Conservation (phyloP, 1,284 basidiomycete species). For the Puccinia coronata region DNA sequence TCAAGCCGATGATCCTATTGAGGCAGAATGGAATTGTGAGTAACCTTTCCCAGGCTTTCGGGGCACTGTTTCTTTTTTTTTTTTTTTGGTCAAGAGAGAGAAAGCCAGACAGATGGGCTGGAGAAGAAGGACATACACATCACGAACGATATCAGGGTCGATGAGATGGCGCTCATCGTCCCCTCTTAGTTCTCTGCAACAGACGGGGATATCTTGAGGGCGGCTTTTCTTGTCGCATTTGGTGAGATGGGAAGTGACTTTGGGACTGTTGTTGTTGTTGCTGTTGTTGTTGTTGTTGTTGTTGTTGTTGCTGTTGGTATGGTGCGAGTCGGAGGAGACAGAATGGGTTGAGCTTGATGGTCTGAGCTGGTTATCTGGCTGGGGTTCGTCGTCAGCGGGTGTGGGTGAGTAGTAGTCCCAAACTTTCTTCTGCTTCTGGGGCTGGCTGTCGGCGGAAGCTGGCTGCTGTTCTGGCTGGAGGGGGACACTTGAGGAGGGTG, state of each 20-base stretch:
- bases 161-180: conserved; percentile 71
- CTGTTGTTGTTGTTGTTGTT: conserved; percentile 1
- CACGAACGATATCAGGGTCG: conserved; percentile 80
- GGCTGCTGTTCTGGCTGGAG: background rate
- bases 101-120: background rate
- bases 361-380: background rate
- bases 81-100: background rate
- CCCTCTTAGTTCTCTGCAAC: conserved; percentile 32
- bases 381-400: background rate
- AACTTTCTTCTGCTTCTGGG: conserved; percentile 13
- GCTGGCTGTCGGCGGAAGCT: background rate
- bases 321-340: background rate
- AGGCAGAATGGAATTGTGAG: background rate
- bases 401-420: conserved; percentile 14
- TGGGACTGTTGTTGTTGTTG: background rate
- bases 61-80: background rate
- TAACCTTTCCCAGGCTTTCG: background rate
- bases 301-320: background rate
- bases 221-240: conserved; percentile 37
- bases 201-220: conserved; percentile 18
- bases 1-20: conserved; percentile 82
- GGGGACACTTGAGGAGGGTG: background rate
- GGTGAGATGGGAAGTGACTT: conserved; percentile 10
- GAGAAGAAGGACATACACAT: conserved; percentile 66
- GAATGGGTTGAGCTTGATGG: background rate